Base-by-base conservation (phyloP, 169 alveolate species). In the Perkinsus marinus region DNA sequence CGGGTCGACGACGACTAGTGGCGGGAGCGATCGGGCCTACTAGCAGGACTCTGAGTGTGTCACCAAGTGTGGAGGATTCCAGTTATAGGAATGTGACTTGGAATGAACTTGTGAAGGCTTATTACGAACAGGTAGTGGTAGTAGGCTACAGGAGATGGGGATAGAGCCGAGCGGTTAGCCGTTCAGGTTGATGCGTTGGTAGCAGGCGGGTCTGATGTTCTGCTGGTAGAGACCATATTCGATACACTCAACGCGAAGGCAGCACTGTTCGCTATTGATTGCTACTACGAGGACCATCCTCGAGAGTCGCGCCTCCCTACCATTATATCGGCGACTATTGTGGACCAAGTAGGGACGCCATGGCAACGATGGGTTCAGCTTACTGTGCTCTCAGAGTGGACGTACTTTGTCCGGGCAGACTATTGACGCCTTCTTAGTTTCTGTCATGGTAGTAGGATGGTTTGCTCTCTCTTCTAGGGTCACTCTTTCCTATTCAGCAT, bases 21-120 rank as follows among this genome's bases (percentile, higher is more conserved):
- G 96, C 95, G 37, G 96, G 96, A 26, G 96, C 96, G 26, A 92
- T 94, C 16, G 96, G 96, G 0, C 96, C 96, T 0, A 94, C 95
- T 10, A 90, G 91, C 79, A 91, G 94, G 89, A 95, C 96, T 36
- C 47, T 94, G 6, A 92, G 94, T 13, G 91, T 95, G 22, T 91
- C 94, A 34, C 94, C 95, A 7, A 93, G 93, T 39, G 95, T 95
- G 26, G 95, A 95, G 34, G 95, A 94, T 69, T 94, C 96, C 0
- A 39, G 94, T 30, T 91, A 38, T 30, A 92, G 95, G 89, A 94
- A 92, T 41, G 68, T 92, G 0, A 68, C 92, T 10, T 94, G 92
- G 91, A 93, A 79, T 41, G 94, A 93, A 30, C 89, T 91, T 7
- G 89, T 93, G 13, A 43, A 91, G 30, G 39, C 93, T 30, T 94